Base-by-base conservation (phyloP, 1,284 basidiomycete genomes). In the Veloboletus limbatus region DNA sequence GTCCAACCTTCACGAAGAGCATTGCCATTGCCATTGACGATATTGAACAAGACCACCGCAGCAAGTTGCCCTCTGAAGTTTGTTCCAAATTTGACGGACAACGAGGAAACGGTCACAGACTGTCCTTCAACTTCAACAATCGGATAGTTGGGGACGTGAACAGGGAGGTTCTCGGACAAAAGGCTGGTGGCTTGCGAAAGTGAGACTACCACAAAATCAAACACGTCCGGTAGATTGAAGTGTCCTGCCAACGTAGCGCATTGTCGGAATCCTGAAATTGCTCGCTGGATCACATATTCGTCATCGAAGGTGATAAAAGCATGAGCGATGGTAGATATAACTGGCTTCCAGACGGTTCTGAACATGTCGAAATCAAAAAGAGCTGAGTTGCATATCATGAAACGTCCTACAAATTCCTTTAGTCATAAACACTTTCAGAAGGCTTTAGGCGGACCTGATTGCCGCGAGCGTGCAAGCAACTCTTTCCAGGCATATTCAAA, bases 401-500 rank as follows among this genome's bases (percentile, higher is more conserved):
- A 80, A 28, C 79, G 74, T 37, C 90, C 91, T 93, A 55, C 9
- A 28, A 22, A 31, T 30, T 48, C 16, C 45, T 42, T 51, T 24
- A 49, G 30, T 42, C 38, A 49, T 32, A 37, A 39, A 41, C 20
- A 30, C 24, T 32, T 17, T 44, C 14, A 40, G 4, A 24, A 31
- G 13, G 33, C n/a, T 40, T 20, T 33, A 18, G 22, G 62, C 77
- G 45, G 51, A 86, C 92, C 91, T 46, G 90, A 81, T 54, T 85
- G 81, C 33, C 89, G 78, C 35, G 94, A 85, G 28, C 94, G 81
- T 38, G 85, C 71, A 40, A 98, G 77, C 22, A 99, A 74, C 58
- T 97, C 93, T 67, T 98, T 98, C 97, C 97, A 99, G 6, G 96
- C 92, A 63, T 97, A 98, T 59, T 99, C 97, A 64, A 99, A 99